Evolutionary conservation across 2,329 filamentous ascomycete species (phyloP), one percentile per base, ranked within the genome.

Genomic region (Lachnellula cervina): DNA sequence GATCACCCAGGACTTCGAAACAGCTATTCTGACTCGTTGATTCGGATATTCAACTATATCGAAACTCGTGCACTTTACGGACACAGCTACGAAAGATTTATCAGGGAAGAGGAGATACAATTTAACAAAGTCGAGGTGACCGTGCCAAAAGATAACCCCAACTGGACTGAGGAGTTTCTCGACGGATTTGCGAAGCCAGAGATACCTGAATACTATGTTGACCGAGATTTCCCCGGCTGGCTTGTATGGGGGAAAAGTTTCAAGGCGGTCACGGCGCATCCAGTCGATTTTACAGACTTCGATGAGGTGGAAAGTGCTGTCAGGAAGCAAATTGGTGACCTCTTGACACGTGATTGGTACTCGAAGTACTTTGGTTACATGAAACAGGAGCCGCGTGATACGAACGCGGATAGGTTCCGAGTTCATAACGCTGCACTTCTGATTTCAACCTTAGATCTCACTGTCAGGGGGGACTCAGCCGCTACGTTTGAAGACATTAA

Each of bases 181-280:
- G 80, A 84, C 1, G 80, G 83, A 21, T 99, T 99, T 70, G 84
- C 86, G 9, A 80, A 88, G 48, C 85, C 87, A 5, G 86, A 75
- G 13, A 65, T 85, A 34, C 86, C 90, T 0, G 86, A 96, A 60
- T 96, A 95, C 70, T 95, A 92, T 69, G 84, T 97, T 46, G 94
- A 99, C 68, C 82, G 85, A 53, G 93, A 97, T 69, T 89, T 95
- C 69, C 90, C 93, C 4, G 94, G 94, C 34, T 99, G 95, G 95
- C 80, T 99, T 17, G 91, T 96, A 0, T 99, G 94, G 94, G 88
- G 88, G 51, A 90, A 94, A 71, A 84, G 80, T 34, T 93, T 97
- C 77, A 86, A 84, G 14, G 94, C 87, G 0, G 91, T 87, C 70
- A 83, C 84, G 58, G 84, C 88, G 2, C 86, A 88, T 51, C 84